A percentile compares a stretch with the other conserved stretches of the same genome.
These are phyloP conservation scores for Fraxinus floribunda DNA, from an alignment of 305 asterid species.

Conservation along the genomic window DNA sequence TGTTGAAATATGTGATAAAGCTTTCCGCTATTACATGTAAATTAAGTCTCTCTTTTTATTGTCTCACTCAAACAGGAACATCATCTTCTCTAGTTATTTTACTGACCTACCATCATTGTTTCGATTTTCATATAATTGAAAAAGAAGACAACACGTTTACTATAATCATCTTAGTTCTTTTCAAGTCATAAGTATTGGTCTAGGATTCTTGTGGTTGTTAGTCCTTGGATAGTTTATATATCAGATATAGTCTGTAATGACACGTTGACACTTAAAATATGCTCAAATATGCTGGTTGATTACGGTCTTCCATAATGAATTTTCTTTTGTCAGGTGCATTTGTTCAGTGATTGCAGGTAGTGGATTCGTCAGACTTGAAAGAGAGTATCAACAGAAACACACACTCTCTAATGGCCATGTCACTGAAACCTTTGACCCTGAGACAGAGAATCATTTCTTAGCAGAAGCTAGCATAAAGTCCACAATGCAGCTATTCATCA, in stretches of 20 bases:
- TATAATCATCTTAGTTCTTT: not conserved
- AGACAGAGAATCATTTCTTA: conserved; percentile 50
- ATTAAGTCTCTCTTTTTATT: not conserved
- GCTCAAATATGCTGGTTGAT: not conserved
- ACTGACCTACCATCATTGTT: not conserved
- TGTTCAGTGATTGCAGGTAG: conserved; percentile 92
- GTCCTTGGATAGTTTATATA: not conserved
- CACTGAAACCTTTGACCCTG: conserved; percentile 60
- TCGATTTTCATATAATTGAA: not conserved
- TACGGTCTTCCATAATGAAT: conserved; percentile 11
- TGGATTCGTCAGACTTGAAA: conserved; percentile 82
- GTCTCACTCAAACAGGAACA: not conserved
- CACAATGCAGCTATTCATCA: conserved; percentile 83
- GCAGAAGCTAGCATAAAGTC: conserved; percentile 81
- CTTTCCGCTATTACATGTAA: not conserved
- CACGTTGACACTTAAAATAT: not conserved
- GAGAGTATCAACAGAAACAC: conserved; percentile 71
- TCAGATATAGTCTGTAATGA: not conserved
- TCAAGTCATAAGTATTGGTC: not conserved
- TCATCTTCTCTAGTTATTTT: not conserved
- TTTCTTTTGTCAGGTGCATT: conserved; percentile 68
- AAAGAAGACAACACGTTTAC: not conserved
- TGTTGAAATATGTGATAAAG: not conserved
- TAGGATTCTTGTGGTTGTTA: not conserved
- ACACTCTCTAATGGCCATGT: conserved; percentile 75